Percentiles rank a stretch among this genome's conserved stretches.
These are phyloP conservation scores for Daldinia loculata DNA, from an alignment of 495 filamentous ascomycete genomes.

Conservation along the genomic window DNA sequence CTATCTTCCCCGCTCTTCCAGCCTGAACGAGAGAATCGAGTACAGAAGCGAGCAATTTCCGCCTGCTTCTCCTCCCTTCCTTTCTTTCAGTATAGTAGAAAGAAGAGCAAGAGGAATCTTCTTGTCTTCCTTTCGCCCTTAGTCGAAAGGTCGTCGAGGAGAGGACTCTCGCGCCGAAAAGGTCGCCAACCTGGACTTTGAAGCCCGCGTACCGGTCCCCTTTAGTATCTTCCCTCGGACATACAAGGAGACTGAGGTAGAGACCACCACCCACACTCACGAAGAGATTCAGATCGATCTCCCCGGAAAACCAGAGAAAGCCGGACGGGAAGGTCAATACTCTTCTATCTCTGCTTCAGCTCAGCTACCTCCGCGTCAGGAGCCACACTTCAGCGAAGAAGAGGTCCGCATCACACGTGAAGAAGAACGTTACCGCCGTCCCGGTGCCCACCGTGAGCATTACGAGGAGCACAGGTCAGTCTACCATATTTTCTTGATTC, in stretches of 20 bases:
- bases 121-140: conserved; percentile 92
- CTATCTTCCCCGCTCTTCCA: conserved; percentile 45
- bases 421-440: conserved; percentile 73
- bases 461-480: conserved; percentile 60
- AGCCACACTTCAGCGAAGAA: conserved; percentile 77
- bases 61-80: conserved; percentile 48
- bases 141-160: conserved; percentile 94
- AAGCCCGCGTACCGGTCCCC: conserved; percentile 98
- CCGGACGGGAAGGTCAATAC: conserved; percentile 95
- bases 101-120: conserved; percentile 84
- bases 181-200: conserved; percentile 99
- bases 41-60: conserved; percentile 44
- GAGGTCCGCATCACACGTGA: conserved; percentile 78
- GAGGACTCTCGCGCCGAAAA: conserved; percentile 72
- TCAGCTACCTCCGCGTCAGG: conserved; percentile 69
- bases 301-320: conserved; percentile 66
- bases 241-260: conserved; percentile 90
- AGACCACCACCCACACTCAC: conserved; percentile 75
- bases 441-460: conserved; percentile 63
- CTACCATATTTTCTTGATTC: conserved; percentile 1
- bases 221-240: conserved; percentile 99
- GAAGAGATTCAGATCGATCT: conserved; percentile 91
- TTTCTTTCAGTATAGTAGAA: conserved; percentile 58
- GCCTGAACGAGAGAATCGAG: conserved; percentile 49
- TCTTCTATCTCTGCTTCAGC: conserved; percentile 69